Conservation (phyloP, 108 stramenopile genomes). For the Skeletonema tropicum region DNA sequence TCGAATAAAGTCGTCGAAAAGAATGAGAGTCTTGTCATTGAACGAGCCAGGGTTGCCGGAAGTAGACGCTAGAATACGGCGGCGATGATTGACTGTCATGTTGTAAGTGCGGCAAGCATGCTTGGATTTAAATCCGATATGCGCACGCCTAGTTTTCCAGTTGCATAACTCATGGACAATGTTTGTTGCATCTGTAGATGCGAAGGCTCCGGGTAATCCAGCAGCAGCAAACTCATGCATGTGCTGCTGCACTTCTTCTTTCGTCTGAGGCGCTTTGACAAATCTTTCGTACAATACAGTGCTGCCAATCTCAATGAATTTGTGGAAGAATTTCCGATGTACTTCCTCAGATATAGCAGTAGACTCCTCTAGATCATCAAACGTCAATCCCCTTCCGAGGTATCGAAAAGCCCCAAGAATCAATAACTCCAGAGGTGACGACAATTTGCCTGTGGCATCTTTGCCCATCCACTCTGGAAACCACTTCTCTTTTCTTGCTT, state of each 20-base stretch:
- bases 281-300: slow-evolving; percentile 4
- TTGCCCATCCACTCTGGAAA: background rate
- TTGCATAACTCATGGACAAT: too few species aligned
- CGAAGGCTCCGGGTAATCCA: too few species aligned
- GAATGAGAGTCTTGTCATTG: slow-evolving; percentile 12
- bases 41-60: slow-evolving; percentile 4
- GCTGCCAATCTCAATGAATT: slow-evolving; percentile 1
- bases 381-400: background rate
- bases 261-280: background rate
- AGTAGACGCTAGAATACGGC: slow-evolving; percentile 6
- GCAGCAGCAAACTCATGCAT: too few species aligned
- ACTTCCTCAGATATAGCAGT: background rate
- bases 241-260: too few species aligned
- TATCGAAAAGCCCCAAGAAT: slow-evolving; percentile 7
- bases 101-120: too few species aligned
- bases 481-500: background rate
- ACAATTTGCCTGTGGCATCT: background rate
- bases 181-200: too few species aligned
- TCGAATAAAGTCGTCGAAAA: background rate
- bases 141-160: too few species aligned
- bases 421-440: slow-evolving; percentile 13
- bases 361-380: slow-evolving; percentile 11
- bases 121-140: too few species aligned
- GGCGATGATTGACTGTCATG: too few species aligned
- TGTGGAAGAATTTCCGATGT: background rate